These are phyloP conservation scores for Ilex paraguariensis DNA, from an alignment of 305 asterid species.

Conservation along the genomic window DNA sequence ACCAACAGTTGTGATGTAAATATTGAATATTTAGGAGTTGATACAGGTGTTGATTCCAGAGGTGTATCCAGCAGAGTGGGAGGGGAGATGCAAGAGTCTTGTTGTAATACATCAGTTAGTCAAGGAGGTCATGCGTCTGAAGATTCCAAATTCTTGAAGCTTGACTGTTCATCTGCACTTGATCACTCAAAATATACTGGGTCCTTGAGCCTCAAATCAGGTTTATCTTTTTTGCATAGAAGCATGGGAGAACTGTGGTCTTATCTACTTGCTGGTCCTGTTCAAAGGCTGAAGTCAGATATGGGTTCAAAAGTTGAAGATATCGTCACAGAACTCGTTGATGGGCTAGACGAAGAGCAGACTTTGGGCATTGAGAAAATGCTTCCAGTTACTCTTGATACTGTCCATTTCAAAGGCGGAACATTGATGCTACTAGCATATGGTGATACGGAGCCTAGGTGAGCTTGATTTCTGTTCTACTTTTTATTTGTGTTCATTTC, in stretches of 20 bases:
- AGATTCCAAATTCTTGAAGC: conserved; percentile 26
- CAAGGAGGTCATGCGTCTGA: conserved; percentile 29
- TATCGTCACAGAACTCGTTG: conserved; percentile 60
- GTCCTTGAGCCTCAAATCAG: conserved; percentile 35
- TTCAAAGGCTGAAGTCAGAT: conserved; percentile 61
- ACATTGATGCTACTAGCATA: conserved; percentile 90
- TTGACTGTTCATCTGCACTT: conserved; percentile 32
- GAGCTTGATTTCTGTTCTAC: conserved; percentile 16
- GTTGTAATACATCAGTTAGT: conserved; percentile 26
- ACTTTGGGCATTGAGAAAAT: conserved; percentile 46
- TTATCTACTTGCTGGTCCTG: conserved; percentile 45
- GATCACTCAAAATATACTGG: conserved; percentile 24
- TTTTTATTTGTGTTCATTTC: conserved; percentile 4
- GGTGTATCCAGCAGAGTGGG: conserved; percentile 23
- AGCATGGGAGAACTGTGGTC: conserved; percentile 44
- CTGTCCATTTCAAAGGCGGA: conserved; percentile 82
- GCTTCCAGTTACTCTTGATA: conserved; percentile 78
- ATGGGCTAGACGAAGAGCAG: conserved; percentile 52
- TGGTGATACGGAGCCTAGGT: conserved; percentile 97
- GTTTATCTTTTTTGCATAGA: conserved; percentile 32
- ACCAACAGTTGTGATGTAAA: conserved; percentile 17
- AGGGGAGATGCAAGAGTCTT: conserved; percentile 36
- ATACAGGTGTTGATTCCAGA: conserved; percentile 25
- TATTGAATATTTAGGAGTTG: conserved; percentile 28
- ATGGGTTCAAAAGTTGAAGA: conserved; percentile 57